A percentile compares a stretch with the other conserved stretches of the same genome.
Evolutionary conservation across 139 green algal species (phyloP).

Genomic region (Chlorella ohadii): DNA sequence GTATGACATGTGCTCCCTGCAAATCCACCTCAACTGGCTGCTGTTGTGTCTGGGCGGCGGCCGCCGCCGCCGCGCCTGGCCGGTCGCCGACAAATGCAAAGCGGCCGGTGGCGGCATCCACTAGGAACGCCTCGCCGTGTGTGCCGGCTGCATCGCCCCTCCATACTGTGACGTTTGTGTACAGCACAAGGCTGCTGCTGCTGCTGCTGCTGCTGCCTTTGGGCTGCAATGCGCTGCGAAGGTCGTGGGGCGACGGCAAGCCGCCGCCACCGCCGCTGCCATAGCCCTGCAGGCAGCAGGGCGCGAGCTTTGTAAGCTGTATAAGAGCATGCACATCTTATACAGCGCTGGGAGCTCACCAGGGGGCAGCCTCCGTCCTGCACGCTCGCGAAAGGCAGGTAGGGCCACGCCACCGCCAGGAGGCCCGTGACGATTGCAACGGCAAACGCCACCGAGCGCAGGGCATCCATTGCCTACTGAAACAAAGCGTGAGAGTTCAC

Average conservation of each 20-base stretch:
- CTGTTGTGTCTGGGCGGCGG: not conserved
- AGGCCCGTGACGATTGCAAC: too few species aligned
- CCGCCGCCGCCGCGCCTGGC: not conserved
- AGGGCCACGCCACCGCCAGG: too few species aligned
- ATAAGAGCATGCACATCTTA: too few species aligned
- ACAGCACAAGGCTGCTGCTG: slow-evolving; percentile 2
- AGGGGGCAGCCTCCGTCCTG: too few species aligned
- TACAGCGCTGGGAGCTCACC: too few species aligned
- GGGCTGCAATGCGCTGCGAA: not conserved
- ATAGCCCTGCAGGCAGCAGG: not conserved
- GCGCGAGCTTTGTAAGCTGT: not conserved
- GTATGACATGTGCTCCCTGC: not conserved
- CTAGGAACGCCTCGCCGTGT: not conserved
- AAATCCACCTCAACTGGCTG: not conserved
- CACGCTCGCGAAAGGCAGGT: too few species aligned
- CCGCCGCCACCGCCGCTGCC: not conserved
- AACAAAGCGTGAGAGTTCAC: too few species aligned
- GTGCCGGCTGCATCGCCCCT: not conserved
- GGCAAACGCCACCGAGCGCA: too few species aligned
- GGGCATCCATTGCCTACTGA: too few species aligned
- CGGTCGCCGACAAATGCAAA: not conserved
- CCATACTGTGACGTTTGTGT: slow-evolving; percentile 2
- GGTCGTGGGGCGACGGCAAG: not conserved
- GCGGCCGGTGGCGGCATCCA: not conserved
- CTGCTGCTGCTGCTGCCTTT: slow-evolving; percentile 1